Evolutionary conservation across 306 rosid genomes (phyloP).

Genomic region (Neltuma alba): DNA sequence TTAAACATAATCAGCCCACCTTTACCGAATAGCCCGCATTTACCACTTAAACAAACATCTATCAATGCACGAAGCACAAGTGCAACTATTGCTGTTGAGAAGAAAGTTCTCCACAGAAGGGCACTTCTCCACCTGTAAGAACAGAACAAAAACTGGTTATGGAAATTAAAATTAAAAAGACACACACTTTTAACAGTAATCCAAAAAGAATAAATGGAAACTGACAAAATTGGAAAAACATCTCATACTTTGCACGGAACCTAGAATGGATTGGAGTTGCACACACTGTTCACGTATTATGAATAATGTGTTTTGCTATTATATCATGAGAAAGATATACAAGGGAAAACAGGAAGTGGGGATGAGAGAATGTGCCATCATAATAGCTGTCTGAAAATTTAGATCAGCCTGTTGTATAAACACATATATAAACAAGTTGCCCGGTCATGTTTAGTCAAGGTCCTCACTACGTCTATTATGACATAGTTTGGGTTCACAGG

Average conservation of each 20-base stretch:
- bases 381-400: slow-evolving; percentile 18
- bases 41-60: slow-evolving; percentile 81
- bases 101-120: slow-evolving; percentile 97
- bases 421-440: slow-evolving; percentile 8
- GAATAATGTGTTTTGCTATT: neutral
- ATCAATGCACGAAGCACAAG: slow-evolving; percentile 82
- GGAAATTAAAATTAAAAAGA: slow-evolving; percentile 24
- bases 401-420: slow-evolving; percentile 13
- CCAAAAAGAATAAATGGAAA: slow-evolving; percentile 10
- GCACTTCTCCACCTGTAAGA: slow-evolving; percentile 93
- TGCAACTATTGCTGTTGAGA: slow-evolving; percentile 86
- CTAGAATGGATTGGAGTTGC: too few relatives aligned
- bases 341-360: neutral
- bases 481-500: slow-evolving; percentile 10
- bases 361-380: slow-evolving; percentile 11
- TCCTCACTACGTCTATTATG: neutral
- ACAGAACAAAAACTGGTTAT: slow-evolving; percentile 21
- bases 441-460: neutral
- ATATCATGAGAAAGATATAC: neutral
- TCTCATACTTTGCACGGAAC: neutral
- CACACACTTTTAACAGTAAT: slow-evolving; percentile 7
- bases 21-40: slow-evolving; percentile 91
- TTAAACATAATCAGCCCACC: slow-evolving; percentile 98
- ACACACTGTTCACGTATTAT: too few relatives aligned
- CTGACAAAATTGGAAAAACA: neutral